A percentile compares a stretch with the other conserved stretches of the same genome.
These are phyloP conservation scores for Phytophthora fragariaefolia DNA, from an alignment of 352 stramenopile genomes.

Conservation along the genomic window DNA sequence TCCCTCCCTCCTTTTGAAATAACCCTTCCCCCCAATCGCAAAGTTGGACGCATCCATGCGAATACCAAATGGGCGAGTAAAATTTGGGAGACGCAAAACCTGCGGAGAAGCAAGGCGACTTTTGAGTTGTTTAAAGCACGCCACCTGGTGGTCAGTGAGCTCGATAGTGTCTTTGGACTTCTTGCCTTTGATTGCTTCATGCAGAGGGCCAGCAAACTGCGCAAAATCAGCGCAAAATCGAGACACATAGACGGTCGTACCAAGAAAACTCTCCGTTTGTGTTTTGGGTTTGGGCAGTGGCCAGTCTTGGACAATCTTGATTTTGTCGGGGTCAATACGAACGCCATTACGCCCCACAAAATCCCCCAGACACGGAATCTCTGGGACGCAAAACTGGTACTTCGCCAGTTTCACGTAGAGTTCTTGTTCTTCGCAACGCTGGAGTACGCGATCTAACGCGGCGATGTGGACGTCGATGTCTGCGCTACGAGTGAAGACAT, in stretches of 20 bases:
- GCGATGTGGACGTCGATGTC: background rate
- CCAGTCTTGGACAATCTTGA: no score
- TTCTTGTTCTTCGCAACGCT: background rate
- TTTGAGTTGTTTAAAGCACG: background rate
- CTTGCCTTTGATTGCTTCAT: slow-evolving; percentile 8
- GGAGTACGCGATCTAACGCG: slow-evolving; percentile 3
- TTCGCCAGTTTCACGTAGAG: background rate
- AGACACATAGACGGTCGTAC: slow-evolving; percentile 9
- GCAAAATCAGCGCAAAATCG: slow-evolving; percentile 10
- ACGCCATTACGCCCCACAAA: slow-evolving; percentile 2
- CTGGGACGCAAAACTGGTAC: background rate
- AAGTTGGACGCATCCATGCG: slow-evolving; percentile 3
- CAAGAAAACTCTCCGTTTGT: no score
- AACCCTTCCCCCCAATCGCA: no score
- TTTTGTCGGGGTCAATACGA: background rate
- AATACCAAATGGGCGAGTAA: background rate
- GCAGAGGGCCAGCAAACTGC: slow-evolving; percentile 9
- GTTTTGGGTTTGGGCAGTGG: no score
- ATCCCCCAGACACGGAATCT: slow-evolving; percentile 4
- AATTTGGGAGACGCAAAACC: background rate
- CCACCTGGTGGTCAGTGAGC: background rate
- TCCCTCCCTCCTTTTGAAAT: no score
- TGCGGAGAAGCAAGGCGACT: background rate
- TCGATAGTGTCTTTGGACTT: background rate
- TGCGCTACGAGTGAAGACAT: background rate